phyloP scores from a whole-genome alignment of 2,329 filamentous ascomycete species.

The Tympanopsis confertula region DNA sequence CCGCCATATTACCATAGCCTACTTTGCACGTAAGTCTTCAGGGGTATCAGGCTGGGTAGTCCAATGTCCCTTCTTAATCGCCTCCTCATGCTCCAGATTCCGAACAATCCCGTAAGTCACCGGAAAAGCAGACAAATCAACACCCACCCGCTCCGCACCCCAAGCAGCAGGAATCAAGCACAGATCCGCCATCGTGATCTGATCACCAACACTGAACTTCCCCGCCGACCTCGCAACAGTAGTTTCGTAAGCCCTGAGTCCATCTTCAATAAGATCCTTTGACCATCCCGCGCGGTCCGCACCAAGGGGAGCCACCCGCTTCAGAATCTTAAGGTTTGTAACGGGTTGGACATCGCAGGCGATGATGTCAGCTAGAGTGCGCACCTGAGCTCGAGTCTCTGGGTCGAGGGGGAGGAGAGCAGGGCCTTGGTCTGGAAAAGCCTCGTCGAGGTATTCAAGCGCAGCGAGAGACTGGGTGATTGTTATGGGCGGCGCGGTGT shows the following conservation, averaged over 20 bases:
- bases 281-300: slow-evolving; percentile 24
- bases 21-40: slow-evolving; percentile 20
- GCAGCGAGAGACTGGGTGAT: slow-evolving; percentile 32
- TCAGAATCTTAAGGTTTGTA: slow-evolving; percentile 32
- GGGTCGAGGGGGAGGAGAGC: slow-evolving; percentile 26
- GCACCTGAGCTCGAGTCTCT: slow-evolving; percentile 23
- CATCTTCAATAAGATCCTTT: slow-evolving; percentile 24
- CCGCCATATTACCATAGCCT: too few species aligned
- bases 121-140: slow-evolving; percentile 27
- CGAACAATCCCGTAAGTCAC: slow-evolving; percentile 23
- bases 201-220: slow-evolving; percentile 30
- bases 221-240: slow-evolving; percentile 19
- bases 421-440: slow-evolving; percentile 12
- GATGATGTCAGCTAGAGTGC: slow-evolving; percentile 30
- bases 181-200: slow-evolving; percentile 33
- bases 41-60: slow-evolving; percentile 31
- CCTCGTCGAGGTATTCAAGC: slow-evolving; percentile 36
- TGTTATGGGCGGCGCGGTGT: slow-evolving; percentile 13
- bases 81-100: slow-evolving; percentile 23
- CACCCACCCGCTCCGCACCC: slow-evolving; percentile 28
- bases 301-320: slow-evolving; percentile 23
- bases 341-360: slow-evolving; percentile 35
- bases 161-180: slow-evolving; percentile 36
- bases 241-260: slow-evolving; percentile 31
- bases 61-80: slow-evolving; percentile 31